These are phyloP conservation scores for Colletotrichum sp. DNA, from an alignment of 2,329 filamentous ascomycete genomes.

Conservation along the genomic window DNA sequence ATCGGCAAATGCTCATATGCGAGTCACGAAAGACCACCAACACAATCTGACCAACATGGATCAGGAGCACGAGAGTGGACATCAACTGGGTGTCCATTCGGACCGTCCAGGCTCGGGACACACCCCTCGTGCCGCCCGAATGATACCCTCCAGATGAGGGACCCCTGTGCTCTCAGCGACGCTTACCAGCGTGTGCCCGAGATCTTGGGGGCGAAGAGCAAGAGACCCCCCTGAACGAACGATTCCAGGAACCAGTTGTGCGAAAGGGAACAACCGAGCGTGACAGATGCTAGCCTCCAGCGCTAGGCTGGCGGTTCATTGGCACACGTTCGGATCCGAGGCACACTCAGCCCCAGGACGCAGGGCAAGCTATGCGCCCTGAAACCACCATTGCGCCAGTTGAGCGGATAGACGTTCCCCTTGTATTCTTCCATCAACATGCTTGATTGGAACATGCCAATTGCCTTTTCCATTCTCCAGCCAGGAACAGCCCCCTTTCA, in stretches of 20 bases:
- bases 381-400: conserved; percentile 24
- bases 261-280: conserved; percentile 15
- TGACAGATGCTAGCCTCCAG: conserved; percentile 12
- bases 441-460: not conserved
- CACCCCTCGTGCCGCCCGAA: not conserved
- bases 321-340: conserved; percentile 21
- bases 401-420: not conserved
- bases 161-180: conserved; percentile 8
- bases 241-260: conserved; percentile 14
- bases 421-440: not conserved
- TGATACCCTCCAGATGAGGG: not conserved
- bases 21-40: conserved; percentile 12
- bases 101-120: conserved; percentile 2
- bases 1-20: conserved; percentile 13
- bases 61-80: conserved; percentile 6
- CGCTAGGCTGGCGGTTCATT: conserved; percentile 8
- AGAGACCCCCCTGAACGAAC: conserved; percentile 10
- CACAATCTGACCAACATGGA: conserved; percentile 14
- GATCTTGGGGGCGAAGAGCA: conserved; percentile 21
- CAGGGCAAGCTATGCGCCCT: conserved; percentile 12
- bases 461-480: not conserved
- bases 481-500: not conserved
- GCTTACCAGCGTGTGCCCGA: conserved; percentile 8
- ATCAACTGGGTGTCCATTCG: not conserved
- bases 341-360: conserved; percentile 2